These are phyloP conservation scores for Calonectria hawksworthii DNA, from an alignment of 2,329 filamentous ascomycete genomes.

Conservation along the genomic window DNA sequence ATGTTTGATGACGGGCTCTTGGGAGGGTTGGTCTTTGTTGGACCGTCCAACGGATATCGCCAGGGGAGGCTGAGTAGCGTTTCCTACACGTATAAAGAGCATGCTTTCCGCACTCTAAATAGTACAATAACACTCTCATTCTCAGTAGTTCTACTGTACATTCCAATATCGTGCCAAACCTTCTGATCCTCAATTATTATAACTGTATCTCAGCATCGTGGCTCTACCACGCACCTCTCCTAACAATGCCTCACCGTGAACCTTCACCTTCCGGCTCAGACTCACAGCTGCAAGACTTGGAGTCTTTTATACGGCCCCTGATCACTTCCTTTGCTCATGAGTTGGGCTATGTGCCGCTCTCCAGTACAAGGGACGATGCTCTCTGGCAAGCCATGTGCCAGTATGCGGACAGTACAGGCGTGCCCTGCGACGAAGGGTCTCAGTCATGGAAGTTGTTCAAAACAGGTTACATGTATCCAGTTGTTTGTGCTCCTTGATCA, in stretches of 20 bases:
- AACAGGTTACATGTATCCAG: conserved; percentile 21
- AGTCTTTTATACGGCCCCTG: conserved; percentile 8
- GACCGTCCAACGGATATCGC: background rate
- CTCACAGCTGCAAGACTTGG: background rate
- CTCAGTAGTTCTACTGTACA: no score
- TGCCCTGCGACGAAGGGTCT: conserved; percentile 4
- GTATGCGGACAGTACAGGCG: conserved; percentile 12
- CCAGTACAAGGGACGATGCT: background rate
- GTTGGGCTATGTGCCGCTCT: background rate
- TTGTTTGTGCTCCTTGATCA: background rate
- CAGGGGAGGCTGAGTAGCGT: background rate
- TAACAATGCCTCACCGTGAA: background rate
- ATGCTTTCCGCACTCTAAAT: background rate
- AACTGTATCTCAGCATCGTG: background rate
- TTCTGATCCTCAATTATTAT: background rate
- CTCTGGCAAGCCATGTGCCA: conserved; percentile 17
- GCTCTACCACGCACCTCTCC: background rate
- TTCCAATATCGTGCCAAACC: no score
- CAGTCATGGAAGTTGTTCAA: conserved; percentile 27
- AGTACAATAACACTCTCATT: background rate
- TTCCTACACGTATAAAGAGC: background rate
- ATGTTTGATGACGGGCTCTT: background rate
- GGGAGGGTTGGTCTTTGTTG: background rate
- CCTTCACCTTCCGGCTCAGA: background rate
- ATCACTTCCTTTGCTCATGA: conserved; percentile 13